A percentile compares a stretch with the other conserved stretches of the same genome.
Evolutionary conservation across 2,329 filamentous ascomycete species (phyloP).

Genomic region (Beauveria medogensis): DNA sequence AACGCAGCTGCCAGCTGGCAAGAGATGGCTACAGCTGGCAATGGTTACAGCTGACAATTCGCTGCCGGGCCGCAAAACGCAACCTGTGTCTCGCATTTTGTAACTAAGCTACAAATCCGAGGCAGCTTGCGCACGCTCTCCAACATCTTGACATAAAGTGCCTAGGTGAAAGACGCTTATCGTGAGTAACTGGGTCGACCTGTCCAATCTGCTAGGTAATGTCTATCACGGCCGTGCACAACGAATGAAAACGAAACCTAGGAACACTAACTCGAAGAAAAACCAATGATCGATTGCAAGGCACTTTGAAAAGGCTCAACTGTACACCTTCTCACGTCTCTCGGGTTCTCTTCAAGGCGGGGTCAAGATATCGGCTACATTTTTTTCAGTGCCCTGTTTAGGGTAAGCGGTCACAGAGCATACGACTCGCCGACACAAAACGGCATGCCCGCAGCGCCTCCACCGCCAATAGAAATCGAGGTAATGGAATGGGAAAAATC

Average conservation of each 20-base stretch:
- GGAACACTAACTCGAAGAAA: too few species aligned
- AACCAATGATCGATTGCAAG: too few species aligned
- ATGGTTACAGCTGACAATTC: neutral
- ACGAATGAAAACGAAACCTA: too few species aligned
- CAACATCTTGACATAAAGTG: too few species aligned
- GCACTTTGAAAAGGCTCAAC: too few species aligned
- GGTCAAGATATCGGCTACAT: neutral
- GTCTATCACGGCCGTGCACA: too few species aligned
- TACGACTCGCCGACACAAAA: neutral
- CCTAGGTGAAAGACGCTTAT: too few species aligned
- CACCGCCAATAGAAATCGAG: neutral
- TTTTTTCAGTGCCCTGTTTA: neutral
- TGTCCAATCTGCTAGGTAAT: too few species aligned
- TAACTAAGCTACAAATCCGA: neutral
- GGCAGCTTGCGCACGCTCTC: neutral
- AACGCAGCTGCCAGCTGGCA: slow-evolving; percentile 7
- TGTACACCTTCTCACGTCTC: neutral
- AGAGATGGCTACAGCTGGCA: neutral
- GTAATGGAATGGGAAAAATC: neutral
- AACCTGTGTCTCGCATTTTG: neutral
- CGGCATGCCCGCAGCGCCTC: neutral
- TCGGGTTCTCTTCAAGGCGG: neutral
- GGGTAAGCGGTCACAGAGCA: neutral
- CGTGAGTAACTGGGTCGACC: too few species aligned
- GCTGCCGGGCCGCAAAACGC: neutral